Evolutionary conservation across 2,329 filamentous ascomycete genomes (phyloP), one percentile per base, ranked within the genome.

Genomic region (Fusarium proliferatum): DNA sequence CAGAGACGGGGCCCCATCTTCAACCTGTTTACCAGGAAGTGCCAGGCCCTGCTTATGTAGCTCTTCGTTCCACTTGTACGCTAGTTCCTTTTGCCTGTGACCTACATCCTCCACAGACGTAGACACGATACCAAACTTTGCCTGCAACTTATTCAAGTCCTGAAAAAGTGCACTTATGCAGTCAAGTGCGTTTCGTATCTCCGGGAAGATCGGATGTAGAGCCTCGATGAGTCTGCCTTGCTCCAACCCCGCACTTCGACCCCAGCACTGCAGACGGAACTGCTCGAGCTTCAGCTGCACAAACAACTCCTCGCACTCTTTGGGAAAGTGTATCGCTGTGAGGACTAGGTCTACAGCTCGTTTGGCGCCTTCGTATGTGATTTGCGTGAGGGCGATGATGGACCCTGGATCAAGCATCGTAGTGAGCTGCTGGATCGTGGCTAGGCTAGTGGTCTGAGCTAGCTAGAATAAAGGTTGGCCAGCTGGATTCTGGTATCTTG

Each of bases 241-340:
- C 4, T 60, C 57, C 1, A 60, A 60, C 34, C 57, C 45, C 45
- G 57, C 57, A 53, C 57, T 60, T 33, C 57, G 45, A 41, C 57
- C 57, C 57, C 57, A 60, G 43, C 57, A 60, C 19, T 52, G 57
- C 6, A 60, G 21, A 12, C 57, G 57, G 21, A 60, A 60, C 13
- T 60, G 43, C 17, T 60, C 57, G 6, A 60, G 43, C 23, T 60
- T 60, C 6, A 60, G 26, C 33, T 60, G 34, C 17, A 60, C 57
- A 2, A 60, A 60, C 11, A 52, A 0, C 6, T 52, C 57, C 5
- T 60, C 43, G 1, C 57, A 60, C 5, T 60, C 57, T 33, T 60
- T 60, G 3, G 57, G 57, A 12, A 60, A 60, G 16, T 60, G 57
- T 5, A 60, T 30, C 0, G 57, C 57, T 26, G 57, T 33, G 6